Percentiles rank a stretch among this genome's conserved stretches.
phyloP scores from a whole-genome alignment of 176 grass and related monocot species.

The Pharus latifolius region DNA sequence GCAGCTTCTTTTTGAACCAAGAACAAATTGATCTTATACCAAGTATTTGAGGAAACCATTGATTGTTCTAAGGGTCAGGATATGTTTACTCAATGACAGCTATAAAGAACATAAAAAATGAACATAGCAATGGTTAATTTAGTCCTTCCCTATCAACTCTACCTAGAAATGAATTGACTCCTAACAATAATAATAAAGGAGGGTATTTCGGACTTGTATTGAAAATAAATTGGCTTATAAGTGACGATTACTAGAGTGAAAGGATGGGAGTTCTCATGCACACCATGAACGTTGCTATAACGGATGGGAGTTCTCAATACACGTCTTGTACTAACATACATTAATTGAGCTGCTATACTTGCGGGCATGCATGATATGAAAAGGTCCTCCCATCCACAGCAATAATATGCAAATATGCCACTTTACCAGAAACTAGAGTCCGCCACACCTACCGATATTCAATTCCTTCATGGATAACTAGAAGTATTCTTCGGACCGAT shows the following conservation, averaged over 20 bases:
- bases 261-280: not conserved
- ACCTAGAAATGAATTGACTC: conserved; percentile 9
- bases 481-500: not conserved
- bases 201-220: not conserved
- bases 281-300: not conserved
- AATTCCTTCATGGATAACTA: not conserved
- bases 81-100: not conserved
- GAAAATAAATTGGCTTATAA: not conserved
- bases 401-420: not conserved
- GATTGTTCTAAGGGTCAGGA: not conserved
- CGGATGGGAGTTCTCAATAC: not conserved
- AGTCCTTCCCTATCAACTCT: not conserved
- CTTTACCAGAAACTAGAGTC: not conserved
- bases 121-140: not conserved
- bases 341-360: conserved; percentile 13
- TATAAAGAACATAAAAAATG: not conserved
- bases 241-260: not conserved
- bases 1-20: not conserved
- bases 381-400: not conserved
- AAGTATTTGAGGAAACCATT: not conserved
- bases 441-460: not conserved
- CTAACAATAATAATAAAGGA: not conserved
- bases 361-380: not conserved
- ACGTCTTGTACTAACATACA: not conserved
- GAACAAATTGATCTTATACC: not conserved